Conservation (phyloP, 257 asterid genomes). For the Solanum appendiculatum region DNA sequence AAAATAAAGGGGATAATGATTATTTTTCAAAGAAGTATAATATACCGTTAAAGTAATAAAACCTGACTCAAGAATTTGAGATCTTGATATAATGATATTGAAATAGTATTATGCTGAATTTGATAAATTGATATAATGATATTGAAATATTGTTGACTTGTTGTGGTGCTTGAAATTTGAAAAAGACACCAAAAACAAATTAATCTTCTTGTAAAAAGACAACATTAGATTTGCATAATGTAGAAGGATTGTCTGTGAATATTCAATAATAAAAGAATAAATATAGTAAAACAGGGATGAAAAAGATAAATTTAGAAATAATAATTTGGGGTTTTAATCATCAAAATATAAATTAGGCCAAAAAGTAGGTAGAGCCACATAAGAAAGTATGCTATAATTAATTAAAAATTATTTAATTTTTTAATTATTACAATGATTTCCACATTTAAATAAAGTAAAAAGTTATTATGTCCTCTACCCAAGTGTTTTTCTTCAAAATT, state of each 20-base stretch:
- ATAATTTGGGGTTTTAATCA: background rate
- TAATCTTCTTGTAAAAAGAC: too few relatives aligned
- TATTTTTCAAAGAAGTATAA: too few relatives aligned
- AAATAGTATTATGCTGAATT: background rate
- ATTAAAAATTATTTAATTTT: too few relatives aligned
- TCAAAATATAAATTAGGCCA: background rate
- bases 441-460: background rate
- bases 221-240: background rate
- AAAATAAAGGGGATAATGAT: too few relatives aligned
- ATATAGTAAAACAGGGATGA: background rate
- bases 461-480: background rate
- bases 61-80: background rate
- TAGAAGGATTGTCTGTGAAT: too few relatives aligned
- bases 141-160: background rate
- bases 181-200: too few relatives aligned
- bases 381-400: too few relatives aligned
- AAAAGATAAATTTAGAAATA: too few relatives aligned
- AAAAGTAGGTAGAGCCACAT: background rate
- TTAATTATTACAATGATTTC: background rate
- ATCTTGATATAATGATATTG: background rate
- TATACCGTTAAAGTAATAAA: too few relatives aligned
- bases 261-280: background rate
- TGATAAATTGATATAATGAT: too few relatives aligned
- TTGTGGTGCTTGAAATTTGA: background rate
- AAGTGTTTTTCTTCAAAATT: background rate